phyloP scores from a whole-genome alignment of 2,329 filamentous ascomycete genomes.

The Fusarium haematococcum region DNA sequence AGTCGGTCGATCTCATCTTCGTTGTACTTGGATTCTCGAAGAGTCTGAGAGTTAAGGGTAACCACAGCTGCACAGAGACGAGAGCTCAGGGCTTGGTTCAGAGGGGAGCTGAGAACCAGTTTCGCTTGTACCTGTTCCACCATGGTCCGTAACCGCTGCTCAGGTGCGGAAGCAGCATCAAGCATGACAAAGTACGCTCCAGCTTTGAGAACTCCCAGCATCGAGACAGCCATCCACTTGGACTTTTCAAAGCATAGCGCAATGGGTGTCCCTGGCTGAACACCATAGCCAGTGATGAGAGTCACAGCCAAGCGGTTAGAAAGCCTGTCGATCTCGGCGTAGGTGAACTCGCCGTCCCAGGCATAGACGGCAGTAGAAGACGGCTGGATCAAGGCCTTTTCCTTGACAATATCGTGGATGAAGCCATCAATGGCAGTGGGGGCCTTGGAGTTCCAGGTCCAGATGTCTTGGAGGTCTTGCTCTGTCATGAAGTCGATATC shows the following conservation, averaged over 20 bases:
- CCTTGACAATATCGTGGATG: slow-evolving; percentile 4
- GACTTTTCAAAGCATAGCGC: slow-evolving; percentile 26
- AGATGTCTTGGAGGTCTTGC: not conserved
- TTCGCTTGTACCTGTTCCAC: slow-evolving; percentile 1
- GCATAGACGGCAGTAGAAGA: slow-evolving; percentile 8
- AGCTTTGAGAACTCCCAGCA: slow-evolving; percentile 18
- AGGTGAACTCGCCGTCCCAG: slow-evolving; percentile 13
- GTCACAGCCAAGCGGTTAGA: slow-evolving; percentile 8
- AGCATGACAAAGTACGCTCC: slow-evolving; percentile 13
- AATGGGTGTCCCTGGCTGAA: slow-evolving; percentile 1
- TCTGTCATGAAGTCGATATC: not conserved
- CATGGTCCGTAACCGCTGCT: slow-evolving; percentile 9
- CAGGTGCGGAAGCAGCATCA: slow-evolving; percentile 12
- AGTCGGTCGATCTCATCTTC: no score
- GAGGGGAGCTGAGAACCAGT: not conserved
- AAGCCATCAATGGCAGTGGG: not conserved
- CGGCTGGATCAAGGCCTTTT: slow-evolving; percentile 11
- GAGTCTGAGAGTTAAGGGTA: slow-evolving; percentile 7
- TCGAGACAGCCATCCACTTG: slow-evolving; percentile 35
- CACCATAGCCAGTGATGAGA: slow-evolving; percentile 8
- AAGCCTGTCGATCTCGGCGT: slow-evolving; percentile 7
- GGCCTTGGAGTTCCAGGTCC: not conserved
- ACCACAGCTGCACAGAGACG: not conserved
- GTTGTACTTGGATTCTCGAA: not conserved
- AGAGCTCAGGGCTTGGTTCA: not conserved